A percentile compares a stretch with the other conserved stretches of the same genome.
These are phyloP conservation scores for Stereum hirsutum DNA, from an alignment of 1,284 basidiomycete genomes.

Conservation along the genomic window DNA sequence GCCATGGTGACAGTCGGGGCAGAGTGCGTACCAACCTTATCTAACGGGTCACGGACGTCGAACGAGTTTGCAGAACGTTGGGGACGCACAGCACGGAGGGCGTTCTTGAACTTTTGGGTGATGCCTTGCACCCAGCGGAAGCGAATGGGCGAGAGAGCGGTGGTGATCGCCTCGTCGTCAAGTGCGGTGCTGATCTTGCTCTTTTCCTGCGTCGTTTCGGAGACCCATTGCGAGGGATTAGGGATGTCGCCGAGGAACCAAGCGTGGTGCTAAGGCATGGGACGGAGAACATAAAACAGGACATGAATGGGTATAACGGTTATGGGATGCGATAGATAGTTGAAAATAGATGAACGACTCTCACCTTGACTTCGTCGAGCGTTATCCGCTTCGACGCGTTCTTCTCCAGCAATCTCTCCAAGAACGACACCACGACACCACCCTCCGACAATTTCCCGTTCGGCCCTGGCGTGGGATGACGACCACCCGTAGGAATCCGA, in stretches of 20 bases:
- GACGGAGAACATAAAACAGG: conserved; percentile 8
- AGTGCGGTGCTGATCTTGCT: conserved; percentile 65
- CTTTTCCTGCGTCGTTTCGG: conserved; percentile 59
- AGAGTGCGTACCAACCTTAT: conserved; percentile 24
- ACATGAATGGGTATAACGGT: conserved; percentile 8
- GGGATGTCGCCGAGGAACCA: conserved; percentile 78
- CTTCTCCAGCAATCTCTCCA: conserved; percentile 79
- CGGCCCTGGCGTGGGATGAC: conserved; percentile 25
- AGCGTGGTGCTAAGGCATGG: conserved; percentile 38
- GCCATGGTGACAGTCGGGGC: conserved; percentile 12
- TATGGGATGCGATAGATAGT: conserved; percentile 5
- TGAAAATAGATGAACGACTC: conserved; percentile 16
- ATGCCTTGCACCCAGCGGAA: conserved; percentile 44
- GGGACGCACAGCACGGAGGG: conserved; percentile 33
- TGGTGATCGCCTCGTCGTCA: conserved; percentile 80
- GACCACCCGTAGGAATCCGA: conserved; percentile 50
- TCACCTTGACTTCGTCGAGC: conserved; percentile 80
- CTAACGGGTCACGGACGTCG: conserved; percentile 14
- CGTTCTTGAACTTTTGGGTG: conserved; percentile 32
- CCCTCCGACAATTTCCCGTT: conserved; percentile 35
- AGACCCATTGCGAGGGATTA: conserved; percentile 72
- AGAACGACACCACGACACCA: conserved; percentile 58
- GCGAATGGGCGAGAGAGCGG: conserved; percentile 58
- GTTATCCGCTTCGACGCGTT: conserved; percentile 73
- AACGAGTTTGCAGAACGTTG: conserved; percentile 26